Percentiles rank a stretch among this genome's conserved stretches.
Evolutionary conservation across 2,329 filamentous ascomycete species (phyloP).

Genomic region (Monosporascus sp.): DNA sequence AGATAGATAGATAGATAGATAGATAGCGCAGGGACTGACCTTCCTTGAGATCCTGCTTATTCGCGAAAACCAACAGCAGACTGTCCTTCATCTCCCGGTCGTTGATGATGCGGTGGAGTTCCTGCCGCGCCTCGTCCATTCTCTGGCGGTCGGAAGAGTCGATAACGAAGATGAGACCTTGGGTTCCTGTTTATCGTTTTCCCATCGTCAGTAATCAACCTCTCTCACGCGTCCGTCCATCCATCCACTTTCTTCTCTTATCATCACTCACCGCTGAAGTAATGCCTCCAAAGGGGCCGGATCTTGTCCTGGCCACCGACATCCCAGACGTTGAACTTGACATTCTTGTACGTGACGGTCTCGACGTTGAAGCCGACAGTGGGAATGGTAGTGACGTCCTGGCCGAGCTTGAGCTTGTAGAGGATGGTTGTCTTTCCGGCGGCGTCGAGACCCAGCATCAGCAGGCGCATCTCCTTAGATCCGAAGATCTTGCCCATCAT

Average conservation of each 20-base stretch:
- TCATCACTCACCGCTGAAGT: constrained; percentile 66
- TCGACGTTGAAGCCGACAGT: constrained; percentile 99
- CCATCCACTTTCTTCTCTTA: neutral
- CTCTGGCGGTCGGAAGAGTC: constrained; percentile 89
- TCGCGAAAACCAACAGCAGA: constrained; percentile 90
- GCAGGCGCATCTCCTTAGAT: constrained; percentile 96
- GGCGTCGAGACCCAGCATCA: constrained; percentile 97
- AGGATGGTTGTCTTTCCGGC: constrained; percentile 99
- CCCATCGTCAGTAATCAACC: neutral
- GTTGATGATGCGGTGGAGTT: constrained; percentile 95
- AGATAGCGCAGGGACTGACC: constrained; percentile 42
- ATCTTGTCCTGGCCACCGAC: constrained; percentile 99
- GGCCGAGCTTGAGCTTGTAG: constrained; percentile 97
- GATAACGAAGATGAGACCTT: constrained; percentile 97
- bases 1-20: neutral
- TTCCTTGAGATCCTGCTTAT: constrained; percentile 93
- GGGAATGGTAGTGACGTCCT: constrained; percentile 96
- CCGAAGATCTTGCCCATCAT: constrained; percentile 99
- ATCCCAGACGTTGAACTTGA: constrained; percentile 99
- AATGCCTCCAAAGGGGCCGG: constrained; percentile 92
- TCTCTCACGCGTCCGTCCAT: neutral
- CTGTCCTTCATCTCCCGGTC: constrained; percentile 98
- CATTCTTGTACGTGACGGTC: constrained; percentile 98
- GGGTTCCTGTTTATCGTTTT: constrained; percentile 59
- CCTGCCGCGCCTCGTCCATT: constrained; percentile 87